Base-by-base conservation (phyloP, 306 rosid genomes). In the Fragaria iinumae region DNA sequence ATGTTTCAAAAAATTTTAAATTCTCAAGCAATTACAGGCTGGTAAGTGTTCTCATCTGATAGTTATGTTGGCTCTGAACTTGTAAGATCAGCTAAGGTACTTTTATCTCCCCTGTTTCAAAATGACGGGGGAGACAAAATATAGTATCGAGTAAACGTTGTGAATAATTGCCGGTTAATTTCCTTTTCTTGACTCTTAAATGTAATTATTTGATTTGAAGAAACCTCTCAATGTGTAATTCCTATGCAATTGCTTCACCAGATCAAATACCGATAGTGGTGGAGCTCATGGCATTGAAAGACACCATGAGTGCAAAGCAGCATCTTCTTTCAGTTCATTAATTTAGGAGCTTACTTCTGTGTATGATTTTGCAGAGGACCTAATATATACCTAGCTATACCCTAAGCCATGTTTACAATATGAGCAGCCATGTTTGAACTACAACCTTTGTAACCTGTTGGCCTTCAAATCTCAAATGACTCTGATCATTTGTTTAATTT, bases 1-100 rank as follows among this genome's bases (percentile, higher is more conserved):
- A 74, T 84, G 82, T 83, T 80, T 86, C 75, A 86, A 44, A 84
- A 77, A 75, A 71, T 77, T 83, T 79, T 65, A 80, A 73, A 80
- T 84, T 74, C 84, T 56, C 82, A 0, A 76, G 86, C 82, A 53
- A 81, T 82, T 81, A 67, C 45, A 48, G 79, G 84, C 68, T 77
- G 87, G 77, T 76, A 45, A 80, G 78, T 82, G 78, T 81, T 83
- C 76, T 80, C 69, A 63, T 74, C 73, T 44, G 57, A 62, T 50
- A 84, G 81, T 72, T 72, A 48, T 36, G 48, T 66, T 73, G 52
- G 78, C 74, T 75, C 77, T 63, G 76, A 80, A 81, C 84, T 60
- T 81, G 89, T 88, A 83, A 80, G 71, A 81, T 72, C 84, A 83
- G 76, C 32, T 16, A 79, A 72, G 56, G 12, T 59, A 59, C 67